These are phyloP conservation scores for Parmelia sp. DNA, from an alignment of 495 filamentous ascomycete species.

Conservation along the genomic window DNA sequence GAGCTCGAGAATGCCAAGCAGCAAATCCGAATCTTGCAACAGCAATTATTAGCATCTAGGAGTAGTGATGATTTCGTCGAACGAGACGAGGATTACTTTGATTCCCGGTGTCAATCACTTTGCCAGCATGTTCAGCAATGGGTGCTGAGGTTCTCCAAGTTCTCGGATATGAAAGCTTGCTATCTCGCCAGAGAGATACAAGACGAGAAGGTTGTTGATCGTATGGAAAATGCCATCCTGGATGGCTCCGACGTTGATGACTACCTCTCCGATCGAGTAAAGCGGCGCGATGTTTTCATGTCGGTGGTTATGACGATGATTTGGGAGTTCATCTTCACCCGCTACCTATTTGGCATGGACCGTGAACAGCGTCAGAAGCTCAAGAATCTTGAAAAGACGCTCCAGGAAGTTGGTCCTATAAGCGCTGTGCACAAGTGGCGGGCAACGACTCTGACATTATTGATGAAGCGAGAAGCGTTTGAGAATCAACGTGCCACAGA, in stretches of 20 bases:
- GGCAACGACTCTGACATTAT: slow-evolving; percentile 82
- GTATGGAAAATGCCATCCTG: slow-evolving; percentile 86
- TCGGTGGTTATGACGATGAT: slow-evolving; percentile 96
- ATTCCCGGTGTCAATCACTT: slow-evolving; percentile 84
- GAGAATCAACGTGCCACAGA: slow-evolving; percentile 69
- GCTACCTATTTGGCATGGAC: slow-evolving; percentile 97
- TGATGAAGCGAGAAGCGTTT: slow-evolving; percentile 70
- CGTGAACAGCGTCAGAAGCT: slow-evolving; percentile 94
- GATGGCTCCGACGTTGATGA: slow-evolving; percentile 86
- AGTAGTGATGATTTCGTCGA: slow-evolving; percentile 67
- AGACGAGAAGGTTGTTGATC: slow-evolving; percentile 83
- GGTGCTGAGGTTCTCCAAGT: slow-evolving; percentile 93
- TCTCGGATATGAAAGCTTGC: slow-evolving; percentile 82
- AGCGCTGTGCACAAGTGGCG: slow-evolving; percentile 91
- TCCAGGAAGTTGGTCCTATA: slow-evolving; percentile 77
- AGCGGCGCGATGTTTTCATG: slow-evolving; percentile 89
- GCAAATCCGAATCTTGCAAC: slow-evolving; percentile 73
- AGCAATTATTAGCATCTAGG: slow-evolving; percentile 67
- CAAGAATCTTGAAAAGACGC: slow-evolving; percentile 82
- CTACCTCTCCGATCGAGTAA: slow-evolving; percentile 78
- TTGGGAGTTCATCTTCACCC: slow-evolving; percentile 95
- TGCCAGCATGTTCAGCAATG: slow-evolving; percentile 93
- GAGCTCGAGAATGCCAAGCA: slow-evolving; percentile 73
- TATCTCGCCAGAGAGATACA: slow-evolving; percentile 67
- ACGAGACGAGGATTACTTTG: slow-evolving; percentile 89